phyloP scores from a whole-genome alignment of 2,329 filamentous ascomycete genomes.

The Colletotrichum melonis region DNA sequence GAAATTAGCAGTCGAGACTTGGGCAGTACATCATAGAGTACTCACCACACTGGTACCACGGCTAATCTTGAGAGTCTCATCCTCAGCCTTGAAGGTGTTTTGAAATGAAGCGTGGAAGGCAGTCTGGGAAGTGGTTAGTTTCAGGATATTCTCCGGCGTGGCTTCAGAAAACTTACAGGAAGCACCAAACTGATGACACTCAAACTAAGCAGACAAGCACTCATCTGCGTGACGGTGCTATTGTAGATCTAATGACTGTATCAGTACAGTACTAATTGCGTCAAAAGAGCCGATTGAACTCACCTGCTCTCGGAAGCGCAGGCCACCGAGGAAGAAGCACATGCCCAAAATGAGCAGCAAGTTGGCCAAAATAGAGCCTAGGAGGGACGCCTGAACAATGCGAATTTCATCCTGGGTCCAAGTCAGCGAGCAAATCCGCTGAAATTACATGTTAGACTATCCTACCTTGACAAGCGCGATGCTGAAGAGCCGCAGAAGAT shows the following conservation, averaged over 20 bases:
- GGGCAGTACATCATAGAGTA: slow-evolving; percentile 33
- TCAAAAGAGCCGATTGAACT: slow-evolving; percentile 35
- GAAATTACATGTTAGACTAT: background rate
- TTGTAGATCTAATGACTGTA: slow-evolving; percentile 78
- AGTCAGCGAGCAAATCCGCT: background rate
- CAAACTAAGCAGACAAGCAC: slow-evolving; percentile 88
- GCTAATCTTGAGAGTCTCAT: slow-evolving; percentile 83
- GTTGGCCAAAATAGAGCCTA: slow-evolving; percentile 92
- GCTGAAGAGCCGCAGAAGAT: slow-evolving; percentile 54
- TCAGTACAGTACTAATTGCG: background rate
- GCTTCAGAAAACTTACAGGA: slow-evolving; percentile 65
- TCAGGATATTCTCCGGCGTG: slow-evolving; percentile 44
- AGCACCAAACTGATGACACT: slow-evolving; percentile 90
- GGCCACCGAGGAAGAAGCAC: slow-evolving; percentile 87
- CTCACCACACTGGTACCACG: slow-evolving; percentile 87
- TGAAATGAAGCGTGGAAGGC: slow-evolving; percentile 92
- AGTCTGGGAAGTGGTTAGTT: slow-evolving; percentile 61
- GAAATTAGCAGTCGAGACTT: slow-evolving; percentile 13
- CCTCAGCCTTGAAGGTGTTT: slow-evolving; percentile 70
- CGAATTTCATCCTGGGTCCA: slow-evolving; percentile 76
- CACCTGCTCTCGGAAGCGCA: slow-evolving; percentile 88
- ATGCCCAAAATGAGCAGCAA: slow-evolving; percentile 90
- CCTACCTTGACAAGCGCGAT: slow-evolving; percentile 79
- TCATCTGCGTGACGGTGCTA: slow-evolving; percentile 96
- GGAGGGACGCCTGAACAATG: slow-evolving; percentile 89